Base-by-base conservation (phyloP, 2,329 filamentous ascomycete species). In the Aspergillus transmontanensis region DNA sequence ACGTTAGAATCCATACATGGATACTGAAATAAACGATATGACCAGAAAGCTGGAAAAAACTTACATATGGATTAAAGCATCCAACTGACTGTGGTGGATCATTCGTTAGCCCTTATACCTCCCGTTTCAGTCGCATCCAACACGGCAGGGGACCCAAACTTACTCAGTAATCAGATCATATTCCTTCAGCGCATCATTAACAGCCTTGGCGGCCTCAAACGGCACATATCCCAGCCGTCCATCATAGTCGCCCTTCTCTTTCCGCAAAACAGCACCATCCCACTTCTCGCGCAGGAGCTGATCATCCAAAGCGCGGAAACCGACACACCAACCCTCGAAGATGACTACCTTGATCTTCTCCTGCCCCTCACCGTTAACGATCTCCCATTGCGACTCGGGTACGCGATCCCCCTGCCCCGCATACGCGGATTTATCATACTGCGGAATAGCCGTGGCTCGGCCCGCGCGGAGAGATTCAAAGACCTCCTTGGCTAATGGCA, bases 321-420 rank as follows among this genome's bases (percentile, higher is more conserved):
- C 94, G 14, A 96, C 88, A 76, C 90, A 95, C 94, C 93, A 97
- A 21, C 94, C 93, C 77, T 97, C 93, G 66, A 97, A 89, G 58
- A 97, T 86, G 26, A 97, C 84, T 7, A 94, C 87, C 58, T 85
- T 83, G 2, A 87, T 71, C 46, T 70, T 75, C 11, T 71, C 58
- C 36, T 78, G 64, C 1, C 69, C 75, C 4, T 78, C 63, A 26
- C 62, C 61, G 63, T 83, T 84, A 32, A 82, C 76, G 28, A 85
- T 78, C 30, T 83, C 79, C 91, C 93, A 96, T 54, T 83, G 73
- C 12, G 78, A 79, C 61, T 85, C 78, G 0, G 89, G 86, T 1
- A 86, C 81, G 57, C 93, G 89, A 78, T 96, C 93, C 26, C 93
- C 93, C 65, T 89, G 85, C 12, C 93, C 93, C 26, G 81, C 79